These are phyloP conservation scores for Lichenothelia convexa DNA, from an alignment of 495 filamentous ascomycete species.

Conservation along the genomic window DNA sequence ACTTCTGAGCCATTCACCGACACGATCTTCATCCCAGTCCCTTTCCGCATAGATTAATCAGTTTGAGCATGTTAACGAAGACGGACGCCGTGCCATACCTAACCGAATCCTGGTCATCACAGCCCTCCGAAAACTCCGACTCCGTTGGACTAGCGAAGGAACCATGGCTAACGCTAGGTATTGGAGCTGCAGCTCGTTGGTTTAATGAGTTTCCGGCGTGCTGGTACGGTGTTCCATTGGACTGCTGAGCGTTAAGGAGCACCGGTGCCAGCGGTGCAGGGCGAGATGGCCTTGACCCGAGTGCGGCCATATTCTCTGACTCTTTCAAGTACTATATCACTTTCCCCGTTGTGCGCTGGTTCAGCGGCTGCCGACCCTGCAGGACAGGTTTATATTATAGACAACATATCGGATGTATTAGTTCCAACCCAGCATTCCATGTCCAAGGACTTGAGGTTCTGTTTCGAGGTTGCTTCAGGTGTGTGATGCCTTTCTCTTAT, in stretches of 20 bases:
- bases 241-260: too few relatives aligned
- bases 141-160: conserved; percentile 75
- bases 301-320: conserved; percentile 76
- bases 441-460: too few relatives aligned
- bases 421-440: too few relatives aligned
- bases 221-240: conserved; percentile 33
- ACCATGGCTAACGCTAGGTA: conserved; percentile 36
- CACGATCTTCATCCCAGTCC: conserved; percentile 78
- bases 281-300: conserved; percentile 73
- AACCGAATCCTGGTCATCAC: conserved; percentile 39
- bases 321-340: too few relatives aligned
- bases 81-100: conserved; percentile 25
- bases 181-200: conserved; percentile 36
- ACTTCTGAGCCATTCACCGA: conserved; percentile 73
- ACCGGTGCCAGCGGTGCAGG: conserved; percentile 43
- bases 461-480: too few relatives aligned
- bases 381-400: too few relatives aligned
- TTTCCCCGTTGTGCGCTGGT: too few relatives aligned
- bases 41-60: conserved; percentile 19
- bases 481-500: too few relatives aligned
- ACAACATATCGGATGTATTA: too few relatives aligned
- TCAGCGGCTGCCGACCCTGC: too few relatives aligned
- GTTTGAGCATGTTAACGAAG: conserved; percentile 1
- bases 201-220: conserved; percentile 32
- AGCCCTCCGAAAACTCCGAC: conserved; percentile 78